Base-by-base conservation (phyloP, 73 alveolate species). In the Paramecium tetraurelia region DNA sequence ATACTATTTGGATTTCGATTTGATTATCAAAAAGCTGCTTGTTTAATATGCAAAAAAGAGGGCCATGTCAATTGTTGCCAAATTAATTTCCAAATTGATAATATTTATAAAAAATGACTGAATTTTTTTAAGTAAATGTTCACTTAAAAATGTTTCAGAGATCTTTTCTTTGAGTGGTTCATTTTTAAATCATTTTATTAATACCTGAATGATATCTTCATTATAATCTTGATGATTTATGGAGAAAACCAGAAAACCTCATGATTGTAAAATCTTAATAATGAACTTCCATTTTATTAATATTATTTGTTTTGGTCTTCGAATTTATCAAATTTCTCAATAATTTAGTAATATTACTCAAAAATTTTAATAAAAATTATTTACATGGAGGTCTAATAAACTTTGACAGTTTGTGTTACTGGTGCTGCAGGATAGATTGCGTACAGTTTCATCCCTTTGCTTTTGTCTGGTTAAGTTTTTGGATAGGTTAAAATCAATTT, bases 391-490 rank as follows among this genome's bases (percentile, higher is more conserved):
- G 69, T 53, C 31, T 53, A 18, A 53, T 53, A 53, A 53, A 27
- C 84, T 63, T 14, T 63, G 41, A 63, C 84, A 14, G 96, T 96
- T 16, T 96, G 99, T 77, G 96, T 97, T 31, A 97, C 99, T 44
- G 99, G 99, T 48, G 99, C 98, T 69, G 98, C 98, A 50, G 99
- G 99, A 44, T 87, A 96, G 85, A 97, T 97, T 7, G 98, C 97
- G 21, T 96, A 96, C 84, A 75, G 96, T 44, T 95, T 97, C 48
- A 93, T 96, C 41, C 98, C 98, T 27, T 84, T 92, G 63, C 92
- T 97, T 5, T 86, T 95, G 36, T 86, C 94, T 63, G 98, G 98
- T 14, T 88, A 93, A 44, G 93, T 94, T 21, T 95, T 97, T 85
- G 97, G 96, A 24, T 92, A 95, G 36, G 76, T 53, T 7, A 92